phyloP scores from a whole-genome alignment of 2,329 filamentous ascomycete species.

The Phaeosphaeria sp. region DNA sequence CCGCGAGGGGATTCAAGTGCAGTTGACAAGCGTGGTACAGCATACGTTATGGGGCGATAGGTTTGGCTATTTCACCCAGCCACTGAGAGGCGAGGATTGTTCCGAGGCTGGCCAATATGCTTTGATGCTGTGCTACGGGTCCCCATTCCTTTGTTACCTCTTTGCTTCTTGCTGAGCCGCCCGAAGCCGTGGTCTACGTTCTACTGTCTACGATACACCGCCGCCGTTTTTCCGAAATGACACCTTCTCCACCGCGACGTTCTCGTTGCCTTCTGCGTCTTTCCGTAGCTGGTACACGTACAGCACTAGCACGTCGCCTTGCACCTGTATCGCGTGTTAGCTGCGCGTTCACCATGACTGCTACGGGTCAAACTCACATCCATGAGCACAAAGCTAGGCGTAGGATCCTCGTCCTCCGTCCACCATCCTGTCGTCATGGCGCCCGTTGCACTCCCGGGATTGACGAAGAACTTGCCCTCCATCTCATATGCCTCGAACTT shows the following conservation, averaged over 20 bases:
- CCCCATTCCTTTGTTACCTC: slow-evolving; percentile 8
- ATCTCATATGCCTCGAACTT: slow-evolving; percentile 75
- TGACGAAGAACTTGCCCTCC: slow-evolving; percentile 75
- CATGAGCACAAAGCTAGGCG: slow-evolving; percentile 96
- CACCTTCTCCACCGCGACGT: slow-evolving; percentile 63
- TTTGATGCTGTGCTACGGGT: slow-evolving; percentile 11
- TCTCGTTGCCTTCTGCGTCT: slow-evolving; percentile 60
- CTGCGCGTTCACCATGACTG: slow-evolving; percentile 4
- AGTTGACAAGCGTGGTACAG: slow-evolving; percentile 22
- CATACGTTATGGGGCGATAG: slow-evolving; percentile 3
- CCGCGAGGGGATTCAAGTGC: slow-evolving; percentile 21
- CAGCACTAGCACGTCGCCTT: slow-evolving; percentile 92
- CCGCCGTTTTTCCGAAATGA: slow-evolving; percentile 60
- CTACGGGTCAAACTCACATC: slow-evolving; percentile 72
- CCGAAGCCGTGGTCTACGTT: slow-evolving; percentile 8
- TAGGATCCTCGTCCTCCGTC: slow-evolving; percentile 68
- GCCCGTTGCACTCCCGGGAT: slow-evolving; percentile 72
- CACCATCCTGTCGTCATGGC: slow-evolving; percentile 68
- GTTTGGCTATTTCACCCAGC: slow-evolving; percentile 3
- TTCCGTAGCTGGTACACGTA: slow-evolving; percentile 79
- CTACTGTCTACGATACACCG: slow-evolving; percentile 42
- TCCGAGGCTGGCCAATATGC: background rate
- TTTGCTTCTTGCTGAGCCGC: slow-evolving; percentile 14
- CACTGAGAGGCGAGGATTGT: background rate
- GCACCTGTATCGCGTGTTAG: slow-evolving; percentile 66